phyloP scores from a whole-genome alignment of 2,329 filamentous ascomycete species.

The Septoria petroselini region DNA sequence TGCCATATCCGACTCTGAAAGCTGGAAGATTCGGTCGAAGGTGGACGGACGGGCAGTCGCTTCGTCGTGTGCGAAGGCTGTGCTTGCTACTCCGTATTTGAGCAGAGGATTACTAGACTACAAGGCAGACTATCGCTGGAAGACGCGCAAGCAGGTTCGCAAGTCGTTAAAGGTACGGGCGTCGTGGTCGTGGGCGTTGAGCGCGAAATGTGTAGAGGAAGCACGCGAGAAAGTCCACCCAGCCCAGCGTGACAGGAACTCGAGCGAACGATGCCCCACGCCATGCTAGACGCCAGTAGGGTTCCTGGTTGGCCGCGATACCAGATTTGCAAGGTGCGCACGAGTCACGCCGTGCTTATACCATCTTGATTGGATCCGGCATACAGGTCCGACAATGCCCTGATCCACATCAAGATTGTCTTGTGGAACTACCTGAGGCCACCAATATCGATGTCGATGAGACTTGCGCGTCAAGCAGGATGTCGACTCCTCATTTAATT shows the following conservation, averaged over 20 bases:
- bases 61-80: slow-evolving; percentile 12
- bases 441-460: neutral
- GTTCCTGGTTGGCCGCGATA: slow-evolving; percentile 16
- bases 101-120: slow-evolving; percentile 3
- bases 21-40: slow-evolving; percentile 3
- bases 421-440: slow-evolving; percentile 3
- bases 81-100: slow-evolving; percentile 9
- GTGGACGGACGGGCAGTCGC: slow-evolving; percentile 9
- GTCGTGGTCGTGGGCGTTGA: slow-evolving; percentile 11
- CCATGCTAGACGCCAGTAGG: slow-evolving; percentile 11
- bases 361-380: slow-evolving; percentile 4
- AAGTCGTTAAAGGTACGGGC: slow-evolving; percentile 17
- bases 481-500: too few relatives aligned
- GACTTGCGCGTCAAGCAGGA: neutral
- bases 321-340: slow-evolving; percentile 5
- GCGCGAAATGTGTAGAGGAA: slow-evolving; percentile 7
- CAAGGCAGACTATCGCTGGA: neutral
- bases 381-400: slow-evolving; percentile 4
- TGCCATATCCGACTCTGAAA: slow-evolving; percentile 26
- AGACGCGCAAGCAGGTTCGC: slow-evolving; percentile 2
- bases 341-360: neutral
- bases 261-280: slow-evolving; percentile 16
- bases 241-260: slow-evolving; percentile 12
- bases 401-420: neutral
- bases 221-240: slow-evolving; percentile 15